A percentile compares a stretch with the other conserved stretches of the same genome.
phyloP scores from a whole-genome alignment of 495 filamentous ascomycete genomes.

The Paragyromitra xinjiangensis region DNA sequence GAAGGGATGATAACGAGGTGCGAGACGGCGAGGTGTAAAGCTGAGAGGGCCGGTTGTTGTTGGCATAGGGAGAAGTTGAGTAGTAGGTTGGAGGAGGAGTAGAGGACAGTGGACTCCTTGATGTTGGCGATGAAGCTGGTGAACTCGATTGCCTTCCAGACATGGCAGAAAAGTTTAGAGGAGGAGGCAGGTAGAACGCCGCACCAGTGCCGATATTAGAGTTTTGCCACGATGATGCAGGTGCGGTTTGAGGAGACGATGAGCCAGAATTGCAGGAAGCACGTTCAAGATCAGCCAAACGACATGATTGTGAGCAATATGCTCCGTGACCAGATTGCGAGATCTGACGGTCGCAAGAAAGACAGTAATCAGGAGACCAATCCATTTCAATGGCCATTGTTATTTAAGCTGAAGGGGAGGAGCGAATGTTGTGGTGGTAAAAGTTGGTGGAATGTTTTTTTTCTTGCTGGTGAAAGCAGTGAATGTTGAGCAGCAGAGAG shows the following conservation, averaged over 20 bases:
- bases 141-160: constrained; percentile 45
- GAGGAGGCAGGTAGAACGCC: constrained; percentile 73
- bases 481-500: constrained; percentile 2
- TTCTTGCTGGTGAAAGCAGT: background rate
- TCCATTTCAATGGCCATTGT: constrained; percentile 74
- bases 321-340: constrained; percentile 69
- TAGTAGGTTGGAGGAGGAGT: constrained; percentile 53
- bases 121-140: constrained; percentile 41
- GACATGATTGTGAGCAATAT: constrained; percentile 94
- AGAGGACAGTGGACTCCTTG: constrained; percentile 54
- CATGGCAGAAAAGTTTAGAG: constrained; percentile 68
- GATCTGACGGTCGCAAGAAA: constrained; percentile 91
- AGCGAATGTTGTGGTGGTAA: constrained; percentile 27
- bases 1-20: constrained; percentile 82
- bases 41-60: constrained; percentile 49
- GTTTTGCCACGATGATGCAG: constrained; percentile 61
- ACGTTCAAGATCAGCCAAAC: constrained; percentile 85
- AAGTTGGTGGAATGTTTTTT: background rate
- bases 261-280: constrained; percentile 67
- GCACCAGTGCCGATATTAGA: constrained; percentile 56
- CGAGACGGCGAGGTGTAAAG: constrained; percentile 72
- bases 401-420: constrained; percentile 26
- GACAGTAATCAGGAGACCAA: constrained; percentile 93
- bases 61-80: constrained; percentile 58
- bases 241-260: constrained; percentile 61